A percentile compares a stretch with the other conserved stretches of the same genome.
Evolutionary conservation across 1,139 yeast genomes (phyloP).

Genomic region (Pichia sp.): DNA sequence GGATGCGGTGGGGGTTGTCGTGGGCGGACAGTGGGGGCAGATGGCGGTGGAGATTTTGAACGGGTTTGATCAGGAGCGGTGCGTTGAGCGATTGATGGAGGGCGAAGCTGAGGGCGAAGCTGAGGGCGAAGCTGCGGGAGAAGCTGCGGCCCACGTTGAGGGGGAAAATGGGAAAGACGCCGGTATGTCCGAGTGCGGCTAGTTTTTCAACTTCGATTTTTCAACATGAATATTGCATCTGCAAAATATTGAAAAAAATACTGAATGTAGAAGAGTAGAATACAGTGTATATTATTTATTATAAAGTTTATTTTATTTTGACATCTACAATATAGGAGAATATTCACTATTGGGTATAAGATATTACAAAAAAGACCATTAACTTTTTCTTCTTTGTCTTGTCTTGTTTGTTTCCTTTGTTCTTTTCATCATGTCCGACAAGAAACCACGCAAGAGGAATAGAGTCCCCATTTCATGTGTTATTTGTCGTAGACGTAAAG

Average conservation of each 20-base stretch:
- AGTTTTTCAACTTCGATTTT: neutral
- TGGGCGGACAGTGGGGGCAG: neutral
- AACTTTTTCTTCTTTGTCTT: neutral
- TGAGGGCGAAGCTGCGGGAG: neutral
- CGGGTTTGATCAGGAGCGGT: neutral
- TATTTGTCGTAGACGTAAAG: constrained; percentile 43
- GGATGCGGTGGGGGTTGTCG: neutral
- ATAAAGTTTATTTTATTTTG: no score
- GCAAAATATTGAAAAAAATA: neutral
- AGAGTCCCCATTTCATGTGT: constrained; percentile 43
- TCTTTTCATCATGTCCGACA: neutral
- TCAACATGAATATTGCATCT: neutral
- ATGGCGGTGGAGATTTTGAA: neutral
- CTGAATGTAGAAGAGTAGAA: neutral
- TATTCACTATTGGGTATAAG: no score
- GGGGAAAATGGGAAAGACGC: neutral
- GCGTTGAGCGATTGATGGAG: neutral
- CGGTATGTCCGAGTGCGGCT: neutral
- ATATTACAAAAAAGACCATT: no score
- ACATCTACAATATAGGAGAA: no score
- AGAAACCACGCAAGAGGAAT: constrained; percentile 34
- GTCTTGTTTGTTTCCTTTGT: neutral
- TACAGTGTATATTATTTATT: no score
- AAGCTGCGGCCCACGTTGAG: no score
- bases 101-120: neutral